A percentile compares a stretch with the other conserved stretches of the same genome.
Conservation (phyloP, 192 early-diverging fungal genomes). For the Glomus cerebriforme region DNA sequence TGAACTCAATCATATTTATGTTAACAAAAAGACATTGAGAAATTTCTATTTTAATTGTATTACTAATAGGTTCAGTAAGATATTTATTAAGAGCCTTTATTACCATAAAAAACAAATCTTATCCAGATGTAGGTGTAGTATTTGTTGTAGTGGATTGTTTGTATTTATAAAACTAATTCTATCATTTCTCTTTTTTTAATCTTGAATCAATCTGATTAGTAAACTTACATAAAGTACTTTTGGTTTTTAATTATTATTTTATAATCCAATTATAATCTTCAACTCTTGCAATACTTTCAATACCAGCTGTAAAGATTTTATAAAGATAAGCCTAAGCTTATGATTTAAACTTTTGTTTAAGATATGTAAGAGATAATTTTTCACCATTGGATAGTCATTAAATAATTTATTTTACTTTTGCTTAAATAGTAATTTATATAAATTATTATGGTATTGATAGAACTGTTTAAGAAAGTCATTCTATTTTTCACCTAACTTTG, state of each 20-base stretch:
- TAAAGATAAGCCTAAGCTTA: neutral
- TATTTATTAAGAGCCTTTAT: neutral
- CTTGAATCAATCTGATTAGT: neutral
- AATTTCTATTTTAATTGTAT: neutral
- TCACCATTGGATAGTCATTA: neutral
- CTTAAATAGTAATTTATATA: neutral
- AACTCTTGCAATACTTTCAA: neutral
- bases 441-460: neutral
- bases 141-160: neutral
- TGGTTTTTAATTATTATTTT: too few relatives aligned
- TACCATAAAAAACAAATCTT: neutral
- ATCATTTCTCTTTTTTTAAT: neutral
- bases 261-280: neutral
- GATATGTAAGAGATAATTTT: neutral
- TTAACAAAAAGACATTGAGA: neutral
- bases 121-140: too few relatives aligned
- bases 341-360: neutral
- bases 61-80: too few relatives aligned
- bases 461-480: neutral
- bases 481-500: neutral
- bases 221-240: neutral
- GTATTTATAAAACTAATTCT: too few relatives aligned
- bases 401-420: neutral
- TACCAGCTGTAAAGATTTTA: neutral
- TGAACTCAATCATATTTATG: neutral